phyloP scores from a whole-genome alignment of 257 asterid genomes.

The Leptodermis oblonga region DNA sequence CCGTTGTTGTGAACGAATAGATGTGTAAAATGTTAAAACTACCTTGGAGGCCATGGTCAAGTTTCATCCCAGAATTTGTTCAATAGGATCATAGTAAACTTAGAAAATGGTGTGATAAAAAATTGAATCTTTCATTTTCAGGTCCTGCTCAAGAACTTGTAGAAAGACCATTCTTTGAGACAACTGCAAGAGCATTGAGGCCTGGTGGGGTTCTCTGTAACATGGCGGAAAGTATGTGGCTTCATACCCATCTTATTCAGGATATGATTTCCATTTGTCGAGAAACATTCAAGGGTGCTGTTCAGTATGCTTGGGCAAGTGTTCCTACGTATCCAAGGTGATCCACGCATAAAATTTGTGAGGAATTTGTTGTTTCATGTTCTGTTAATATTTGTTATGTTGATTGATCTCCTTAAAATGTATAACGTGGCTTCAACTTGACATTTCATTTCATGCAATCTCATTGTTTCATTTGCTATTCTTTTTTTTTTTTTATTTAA shows the following conservation, averaged over 20 bases:
- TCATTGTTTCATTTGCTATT: background rate
- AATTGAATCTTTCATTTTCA: constrained; percentile 14
- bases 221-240: constrained; percentile 99
- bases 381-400: background rate
- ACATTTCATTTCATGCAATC: background rate
- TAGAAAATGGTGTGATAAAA: background rate
- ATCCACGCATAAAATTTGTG: background rate
- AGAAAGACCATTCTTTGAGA: constrained; percentile 86
- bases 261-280: constrained; percentile 76
- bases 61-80: background rate
- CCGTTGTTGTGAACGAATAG: background rate
- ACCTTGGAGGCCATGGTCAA: background rate
- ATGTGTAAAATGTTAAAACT: background rate
- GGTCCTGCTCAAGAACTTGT: constrained; percentile 98
- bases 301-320: constrained; percentile 88
- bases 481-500: background rate
- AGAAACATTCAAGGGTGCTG: constrained; percentile 79
- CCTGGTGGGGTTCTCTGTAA: constrained; percentile 98
- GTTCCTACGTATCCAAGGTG: constrained; percentile 99
- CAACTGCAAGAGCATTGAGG: constrained; percentile 72
- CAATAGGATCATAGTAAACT: background rate
- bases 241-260: constrained; percentile 91
- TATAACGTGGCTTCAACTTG: background rate
- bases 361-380: background rate
- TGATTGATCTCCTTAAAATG: background rate